These are phyloP conservation scores for Talaromyces amestolkiae DNA, from an alignment of 2,329 filamentous ascomycete genomes.

Conservation along the genomic window DNA sequence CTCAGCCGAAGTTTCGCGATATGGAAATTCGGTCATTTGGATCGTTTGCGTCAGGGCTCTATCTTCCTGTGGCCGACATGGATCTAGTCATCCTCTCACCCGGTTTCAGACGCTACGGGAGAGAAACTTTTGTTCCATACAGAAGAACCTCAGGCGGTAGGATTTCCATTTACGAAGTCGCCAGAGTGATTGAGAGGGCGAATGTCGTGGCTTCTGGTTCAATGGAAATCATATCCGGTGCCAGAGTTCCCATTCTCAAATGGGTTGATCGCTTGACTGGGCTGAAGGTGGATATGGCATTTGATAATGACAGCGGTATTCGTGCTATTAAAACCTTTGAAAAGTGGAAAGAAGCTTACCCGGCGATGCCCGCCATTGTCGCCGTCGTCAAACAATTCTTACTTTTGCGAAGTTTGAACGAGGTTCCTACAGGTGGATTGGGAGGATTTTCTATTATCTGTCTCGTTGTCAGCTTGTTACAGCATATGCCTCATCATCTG, in stretches of 20 bases:
- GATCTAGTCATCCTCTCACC: constrained; percentile 77
- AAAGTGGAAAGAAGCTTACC: constrained; percentile 74
- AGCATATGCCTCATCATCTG: constrained; percentile 70
- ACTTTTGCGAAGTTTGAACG: constrained; percentile 83
- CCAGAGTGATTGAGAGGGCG: constrained; percentile 28
- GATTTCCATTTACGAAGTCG: constrained; percentile 58
- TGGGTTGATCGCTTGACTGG: constrained; percentile 76
- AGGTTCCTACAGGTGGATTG: constrained; percentile 85
- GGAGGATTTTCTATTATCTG: constrained; percentile 95
- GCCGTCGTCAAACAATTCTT: constrained; percentile 90
- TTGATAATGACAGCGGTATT: constrained; percentile 84
- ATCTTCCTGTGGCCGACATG: constrained; percentile 82
- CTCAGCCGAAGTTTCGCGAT: constrained; percentile 50
- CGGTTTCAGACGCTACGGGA: constrained; percentile 56
- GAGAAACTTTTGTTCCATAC: constrained; percentile 51
- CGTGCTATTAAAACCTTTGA: constrained; percentile 76
- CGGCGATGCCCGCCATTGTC: constrained; percentile 81
- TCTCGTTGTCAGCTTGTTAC: constrained; percentile 83
- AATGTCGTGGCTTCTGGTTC: constrained; percentile 57
- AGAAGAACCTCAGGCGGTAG: constrained; percentile 39
- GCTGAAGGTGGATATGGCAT: constrained; percentile 86
- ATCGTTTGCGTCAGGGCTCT: constrained; percentile 85
- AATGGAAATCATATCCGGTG: constrained; percentile 67
- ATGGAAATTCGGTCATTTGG: constrained; percentile 75
- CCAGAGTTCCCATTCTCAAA: constrained; percentile 90